Evolutionary conservation across 805 yeast genomes (phyloP).

Genomic region (Suhomyces kilbournensis): DNA sequence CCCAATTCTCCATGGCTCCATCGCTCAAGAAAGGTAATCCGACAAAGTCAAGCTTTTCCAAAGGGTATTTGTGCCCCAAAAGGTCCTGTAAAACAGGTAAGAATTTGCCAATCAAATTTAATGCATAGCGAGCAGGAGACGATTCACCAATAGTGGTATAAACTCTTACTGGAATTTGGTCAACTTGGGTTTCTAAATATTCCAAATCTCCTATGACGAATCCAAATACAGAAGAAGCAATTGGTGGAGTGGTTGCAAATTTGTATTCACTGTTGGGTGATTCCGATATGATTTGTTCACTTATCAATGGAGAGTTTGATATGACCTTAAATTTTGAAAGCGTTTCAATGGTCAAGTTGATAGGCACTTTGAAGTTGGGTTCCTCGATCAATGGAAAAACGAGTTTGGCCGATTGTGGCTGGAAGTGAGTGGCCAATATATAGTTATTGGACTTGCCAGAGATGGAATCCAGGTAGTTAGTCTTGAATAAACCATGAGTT

Average conservation of each 20-base stretch:
- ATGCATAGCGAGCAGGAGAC: slow-evolving; percentile 46
- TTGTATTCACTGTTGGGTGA: slow-evolving; percentile 29
- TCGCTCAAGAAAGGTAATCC: slow-evolving; percentile 70
- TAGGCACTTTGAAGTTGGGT: slow-evolving; percentile 49
- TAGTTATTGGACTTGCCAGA: slow-evolving; percentile 49
- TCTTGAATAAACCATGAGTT: slow-evolving; percentile 66
- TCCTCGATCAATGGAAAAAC: slow-evolving; percentile 75
- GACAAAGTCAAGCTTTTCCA: slow-evolving; percentile 63
- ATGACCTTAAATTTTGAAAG: slow-evolving; percentile 45
- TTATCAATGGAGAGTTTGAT: slow-evolving; percentile 43
- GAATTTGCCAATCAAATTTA: slow-evolving; percentile 44
- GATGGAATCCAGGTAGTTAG: slow-evolving; percentile 54
- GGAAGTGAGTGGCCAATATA: slow-evolving; percentile 68
- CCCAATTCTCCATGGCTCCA: slow-evolving; percentile 82
- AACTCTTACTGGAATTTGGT: slow-evolving; percentile 44
- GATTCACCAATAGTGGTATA: slow-evolving; percentile 56
- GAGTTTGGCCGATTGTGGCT: slow-evolving; percentile 60
- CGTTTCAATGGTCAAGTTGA: slow-evolving; percentile 50
- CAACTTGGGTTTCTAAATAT: slow-evolving; percentile 32
- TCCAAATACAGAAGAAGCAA: slow-evolving; percentile 63
- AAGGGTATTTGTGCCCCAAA: slow-evolving; percentile 50
- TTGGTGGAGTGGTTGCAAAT: slow-evolving; percentile 55
- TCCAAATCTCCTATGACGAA: slow-evolving; percentile 70
- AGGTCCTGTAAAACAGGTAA: slow-evolving; percentile 48
- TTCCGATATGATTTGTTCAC: slow-evolving; percentile 13